Evolutionary conservation across 1,139 yeast genomes (phyloP).

Genomic region (Spathaspora sp.): DNA sequence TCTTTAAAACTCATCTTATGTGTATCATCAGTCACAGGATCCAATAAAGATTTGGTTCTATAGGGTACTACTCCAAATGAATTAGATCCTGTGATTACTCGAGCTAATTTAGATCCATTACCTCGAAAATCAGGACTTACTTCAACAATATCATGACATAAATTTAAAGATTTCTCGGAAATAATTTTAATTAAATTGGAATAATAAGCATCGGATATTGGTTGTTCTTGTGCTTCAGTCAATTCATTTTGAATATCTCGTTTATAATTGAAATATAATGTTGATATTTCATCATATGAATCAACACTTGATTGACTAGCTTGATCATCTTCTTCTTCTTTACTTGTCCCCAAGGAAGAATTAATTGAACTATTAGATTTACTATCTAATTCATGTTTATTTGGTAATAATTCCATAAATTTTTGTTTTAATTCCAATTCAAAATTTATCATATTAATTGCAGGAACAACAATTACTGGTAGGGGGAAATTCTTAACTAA

Average conservation of each 20-base stretch:
- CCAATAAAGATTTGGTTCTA: conserved; percentile 43
- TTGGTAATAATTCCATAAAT: conserved; percentile 15
- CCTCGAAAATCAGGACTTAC: conserved; percentile 45
- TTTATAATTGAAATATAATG: conserved; percentile 31
- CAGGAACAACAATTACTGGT: conserved; percentile 71
- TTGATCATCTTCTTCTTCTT: conserved; percentile 7
- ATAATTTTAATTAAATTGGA: conserved; percentile 30
- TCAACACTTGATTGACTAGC: conserved; percentile 29
- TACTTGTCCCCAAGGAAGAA: conserved; percentile 12
- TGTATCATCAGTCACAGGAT: conserved; percentile 26
- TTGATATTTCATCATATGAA: conserved; percentile 41
- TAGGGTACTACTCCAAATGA: conserved; percentile 40
- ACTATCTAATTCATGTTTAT: conserved; percentile 6
- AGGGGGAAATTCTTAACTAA: conserved; percentile 62
- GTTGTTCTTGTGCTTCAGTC: conserved; percentile 13
- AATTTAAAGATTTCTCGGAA: conserved; percentile 38
- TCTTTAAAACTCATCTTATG: conserved; percentile 37
- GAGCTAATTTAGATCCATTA: conserved; percentile 45
- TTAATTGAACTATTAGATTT: conserved; percentile 21
- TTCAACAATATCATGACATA: conserved; percentile 37
- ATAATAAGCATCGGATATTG: conserved; percentile 31
- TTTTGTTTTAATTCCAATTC: conserved; percentile 36
- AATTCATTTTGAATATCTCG: conserved; percentile 22
- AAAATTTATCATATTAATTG: conserved; percentile 57
- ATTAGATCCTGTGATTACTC: conserved; percentile 47